Evolutionary conservation across 371 early-diverging fungal species (phyloP), one percentile per base, ranked within the genome.

Genomic region (Mucor racemosus): DNA sequence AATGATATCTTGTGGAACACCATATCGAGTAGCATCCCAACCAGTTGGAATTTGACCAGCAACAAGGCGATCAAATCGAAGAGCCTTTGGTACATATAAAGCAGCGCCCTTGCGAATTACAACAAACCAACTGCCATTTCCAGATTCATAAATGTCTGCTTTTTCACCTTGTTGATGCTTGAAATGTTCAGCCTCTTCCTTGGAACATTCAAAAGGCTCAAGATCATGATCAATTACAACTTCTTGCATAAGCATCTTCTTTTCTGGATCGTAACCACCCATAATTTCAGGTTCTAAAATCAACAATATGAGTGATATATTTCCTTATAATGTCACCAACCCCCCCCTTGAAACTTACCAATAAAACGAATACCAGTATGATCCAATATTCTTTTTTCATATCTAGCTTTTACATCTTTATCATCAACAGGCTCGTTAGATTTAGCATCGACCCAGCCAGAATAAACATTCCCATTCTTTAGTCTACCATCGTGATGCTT

Each of bases 41-140:
- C 98, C 98, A 60, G 96, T 92, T 36, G 98, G 98, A 60, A 97
- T 89, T 73, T 95, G 97, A 65, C 95, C 97, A 66, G 97, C 97
- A 56, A 97, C 98, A 53, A 96, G 88, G 34, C 98, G 93, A 78
- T 96, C 95, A 69, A 95, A 94, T 55, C 90, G 89, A 58, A 97
- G 91, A 3, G 98, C 96, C 89, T 96, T 97, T 76, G 98, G 98
- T 40, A 97, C 86, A 75, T 88, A 92, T 62, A 98, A 75, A 58
- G 90, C 91, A 53, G 97, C 92, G 60, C 97, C 97, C 86, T 91
- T 92, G 78, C 90, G 84, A 70, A 98, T 82, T 39, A 84, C 85
- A 74, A 96, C 95, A 64, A 85, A 87, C 91, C 88, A 95, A 62
- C 88, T 86, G 26, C 89, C 90, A 33, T 83, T 82, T 34, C 81